Percentiles rank a stretch among this genome's conserved stretches.
phyloP scores from a whole-genome alignment of 768 basidiomycete genomes.

The Cyclocybe aegerita region DNA sequence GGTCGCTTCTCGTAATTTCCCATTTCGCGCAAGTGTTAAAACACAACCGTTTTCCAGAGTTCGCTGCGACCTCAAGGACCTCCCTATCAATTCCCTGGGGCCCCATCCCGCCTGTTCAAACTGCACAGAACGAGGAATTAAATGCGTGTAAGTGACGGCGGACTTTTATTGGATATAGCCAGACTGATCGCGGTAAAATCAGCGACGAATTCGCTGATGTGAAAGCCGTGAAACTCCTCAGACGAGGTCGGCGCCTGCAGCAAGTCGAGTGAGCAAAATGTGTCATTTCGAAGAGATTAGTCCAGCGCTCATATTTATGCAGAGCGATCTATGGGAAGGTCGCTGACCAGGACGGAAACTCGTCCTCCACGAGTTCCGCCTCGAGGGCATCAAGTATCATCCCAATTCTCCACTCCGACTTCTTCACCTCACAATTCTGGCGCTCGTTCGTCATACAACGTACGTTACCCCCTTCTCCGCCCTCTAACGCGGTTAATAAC shows the following conservation, averaged over 20 bases:
- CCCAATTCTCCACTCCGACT: slow-evolving; percentile 71
- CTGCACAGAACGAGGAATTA: slow-evolving; percentile 83
- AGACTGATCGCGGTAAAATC: slow-evolving; percentile 9
- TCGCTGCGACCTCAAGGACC: slow-evolving; percentile 90
- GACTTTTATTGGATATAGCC: slow-evolving; percentile 1
- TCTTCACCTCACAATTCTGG: slow-evolving; percentile 87
- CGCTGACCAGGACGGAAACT: slow-evolving; percentile 38
- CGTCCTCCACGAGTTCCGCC: slow-evolving; percentile 27
- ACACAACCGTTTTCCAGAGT: slow-evolving; percentile 50
- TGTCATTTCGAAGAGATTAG: background rate
- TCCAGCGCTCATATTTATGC: slow-evolving; percentile 10
- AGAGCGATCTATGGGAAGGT: slow-evolving; percentile 81
- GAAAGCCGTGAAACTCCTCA: slow-evolving; percentile 83
- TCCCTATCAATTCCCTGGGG: slow-evolving; percentile 50
- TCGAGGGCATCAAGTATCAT: slow-evolving; percentile 54
- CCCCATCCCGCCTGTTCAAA: slow-evolving; percentile 73
- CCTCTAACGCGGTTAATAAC: background rate
- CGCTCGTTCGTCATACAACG: slow-evolving; percentile 82
- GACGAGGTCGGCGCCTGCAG: slow-evolving; percentile 76
- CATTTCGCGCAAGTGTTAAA: slow-evolving; percentile 3
- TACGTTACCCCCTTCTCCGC: slow-evolving; percentile 33
- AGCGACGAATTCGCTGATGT: slow-evolving; percentile 93
- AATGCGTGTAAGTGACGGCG: slow-evolving; percentile 81
- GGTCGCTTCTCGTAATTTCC: slow-evolving; percentile 39
- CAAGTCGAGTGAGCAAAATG: slow-evolving; percentile 71